phyloP scores from a whole-genome alignment of 225 moss, liverwort and hornwort species.

The Lunularia cruciata region DNA sequence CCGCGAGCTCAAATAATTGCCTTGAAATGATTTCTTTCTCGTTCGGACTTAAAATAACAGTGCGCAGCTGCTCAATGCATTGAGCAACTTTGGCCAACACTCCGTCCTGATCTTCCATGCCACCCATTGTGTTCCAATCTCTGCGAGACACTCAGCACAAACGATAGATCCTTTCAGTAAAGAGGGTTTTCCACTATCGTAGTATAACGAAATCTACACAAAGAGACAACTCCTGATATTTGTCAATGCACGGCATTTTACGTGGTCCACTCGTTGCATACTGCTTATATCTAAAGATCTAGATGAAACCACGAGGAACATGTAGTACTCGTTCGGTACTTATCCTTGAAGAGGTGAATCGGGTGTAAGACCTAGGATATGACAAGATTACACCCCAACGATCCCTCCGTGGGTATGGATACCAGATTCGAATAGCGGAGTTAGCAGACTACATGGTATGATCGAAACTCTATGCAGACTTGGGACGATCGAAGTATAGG shows the following conservation, averaged over 20 bases:
- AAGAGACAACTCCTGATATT: too few relatives aligned
- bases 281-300: too few relatives aligned
- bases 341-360: too few relatives aligned
- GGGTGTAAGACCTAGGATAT: too few relatives aligned
- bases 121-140: conserved; percentile 65
- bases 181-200: too few relatives aligned
- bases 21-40: conserved; percentile 77
- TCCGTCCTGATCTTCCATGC: conserved; percentile 77
- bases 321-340: too few relatives aligned
- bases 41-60: conserved; percentile 45
- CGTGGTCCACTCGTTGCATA: too few relatives aligned
- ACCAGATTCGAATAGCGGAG: not conserved
- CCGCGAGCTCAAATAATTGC: conserved; percentile 77
- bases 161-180: too few relatives aligned
- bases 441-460: not conserved
- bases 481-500: not conserved
- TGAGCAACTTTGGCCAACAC: conserved; percentile 64
- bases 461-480: not conserved
- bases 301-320: not conserved
- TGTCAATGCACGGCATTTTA: too few relatives aligned
- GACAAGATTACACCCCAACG: too few relatives aligned
- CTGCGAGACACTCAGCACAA: conserved; percentile 47
- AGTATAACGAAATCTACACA: too few relatives aligned
- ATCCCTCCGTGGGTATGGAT: too few relatives aligned
- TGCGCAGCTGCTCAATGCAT: conserved; percentile 77